Evolutionary conservation across 306 rosid genomes (phyloP).

Genomic region (Vigna radiata): DNA sequence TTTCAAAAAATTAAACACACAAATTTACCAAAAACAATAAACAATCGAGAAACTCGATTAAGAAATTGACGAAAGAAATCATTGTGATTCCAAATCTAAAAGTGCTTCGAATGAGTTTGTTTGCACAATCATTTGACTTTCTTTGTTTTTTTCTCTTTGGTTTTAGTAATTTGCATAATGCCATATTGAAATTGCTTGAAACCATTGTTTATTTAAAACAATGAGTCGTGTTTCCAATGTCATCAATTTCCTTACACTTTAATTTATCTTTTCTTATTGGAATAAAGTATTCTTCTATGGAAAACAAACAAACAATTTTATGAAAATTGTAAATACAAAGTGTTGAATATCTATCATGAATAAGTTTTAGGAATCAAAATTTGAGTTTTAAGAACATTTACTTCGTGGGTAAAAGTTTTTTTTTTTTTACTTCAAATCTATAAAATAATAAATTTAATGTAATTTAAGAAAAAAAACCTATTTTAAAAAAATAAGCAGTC

Average conservation of each 20-base stretch:
- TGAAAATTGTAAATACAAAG: no score
- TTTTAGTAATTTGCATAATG: background rate
- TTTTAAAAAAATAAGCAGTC: background rate
- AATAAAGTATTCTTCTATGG: background rate
- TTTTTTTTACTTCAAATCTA: no score
- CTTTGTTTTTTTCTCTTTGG: background rate
- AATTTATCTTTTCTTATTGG: background rate
- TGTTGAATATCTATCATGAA: no score
- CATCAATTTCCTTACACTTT: constrained; percentile 12
- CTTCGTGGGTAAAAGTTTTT: no score
- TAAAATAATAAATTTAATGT: background rate
- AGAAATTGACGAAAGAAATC: constrained; percentile 19
- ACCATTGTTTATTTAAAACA: background rate
- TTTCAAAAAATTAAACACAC: background rate
- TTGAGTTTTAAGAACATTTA: background rate
- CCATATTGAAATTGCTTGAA: background rate
- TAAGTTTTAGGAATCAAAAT: no score
- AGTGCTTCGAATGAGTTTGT: constrained; percentile 16
- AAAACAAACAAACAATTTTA: no score
- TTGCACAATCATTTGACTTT: constrained; percentile 56
- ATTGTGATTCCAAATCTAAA: constrained; percentile 41
- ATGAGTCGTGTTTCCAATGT: background rate
- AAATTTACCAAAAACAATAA: background rate
- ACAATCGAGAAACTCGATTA: background rate
- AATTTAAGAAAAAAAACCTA: background rate